Evolutionary conservation across 768 basidiomycete species (phyloP).

Genomic region (Porpolomopsis calyptriformis): DNA sequence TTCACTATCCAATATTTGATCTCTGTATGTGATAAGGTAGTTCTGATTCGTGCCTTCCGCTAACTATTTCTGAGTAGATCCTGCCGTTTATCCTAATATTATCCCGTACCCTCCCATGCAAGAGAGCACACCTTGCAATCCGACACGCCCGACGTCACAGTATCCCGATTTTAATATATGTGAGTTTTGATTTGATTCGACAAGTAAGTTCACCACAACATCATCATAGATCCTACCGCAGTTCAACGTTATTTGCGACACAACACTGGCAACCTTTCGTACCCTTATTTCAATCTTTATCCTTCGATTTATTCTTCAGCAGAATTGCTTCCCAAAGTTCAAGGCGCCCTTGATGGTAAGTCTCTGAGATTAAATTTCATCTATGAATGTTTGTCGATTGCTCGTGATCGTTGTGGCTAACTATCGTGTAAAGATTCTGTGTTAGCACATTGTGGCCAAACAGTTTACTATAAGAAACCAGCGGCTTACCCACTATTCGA

Average conservation of each 20-base stretch:
- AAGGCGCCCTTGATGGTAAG: not conserved
- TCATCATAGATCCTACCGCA: not conserved
- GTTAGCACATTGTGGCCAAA: too few species aligned
- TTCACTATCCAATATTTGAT: slow-evolving; percentile 12
- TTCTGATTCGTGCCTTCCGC: not conserved
- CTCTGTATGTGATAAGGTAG: slow-evolving; percentile 10
- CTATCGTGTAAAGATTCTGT: too few species aligned
- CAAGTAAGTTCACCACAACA: too few species aligned
- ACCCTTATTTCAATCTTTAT: not conserved
- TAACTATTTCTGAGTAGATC: slow-evolving; percentile 14
- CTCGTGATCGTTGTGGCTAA: too few species aligned
- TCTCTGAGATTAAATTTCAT: not conserved
- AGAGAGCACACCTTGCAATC: not conserved
- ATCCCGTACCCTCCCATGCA: slow-evolving; percentile 18
- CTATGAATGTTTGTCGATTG: too few species aligned
- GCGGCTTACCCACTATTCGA: slow-evolving; percentile 23
- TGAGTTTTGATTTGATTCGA: too few species aligned
- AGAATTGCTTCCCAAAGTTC: not conserved
- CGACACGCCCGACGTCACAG: not conserved
- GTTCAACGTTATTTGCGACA: not conserved
- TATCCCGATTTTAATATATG: too few species aligned
- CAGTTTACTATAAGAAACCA: not conserved
- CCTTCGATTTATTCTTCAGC: not conserved
- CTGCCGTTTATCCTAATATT: slow-evolving; percentile 26
- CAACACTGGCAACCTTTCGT: not conserved